These are phyloP conservation scores for Bisporella sp. DNA, from an alignment of 2,329 filamentous ascomycete species.

Conservation along the genomic window DNA sequence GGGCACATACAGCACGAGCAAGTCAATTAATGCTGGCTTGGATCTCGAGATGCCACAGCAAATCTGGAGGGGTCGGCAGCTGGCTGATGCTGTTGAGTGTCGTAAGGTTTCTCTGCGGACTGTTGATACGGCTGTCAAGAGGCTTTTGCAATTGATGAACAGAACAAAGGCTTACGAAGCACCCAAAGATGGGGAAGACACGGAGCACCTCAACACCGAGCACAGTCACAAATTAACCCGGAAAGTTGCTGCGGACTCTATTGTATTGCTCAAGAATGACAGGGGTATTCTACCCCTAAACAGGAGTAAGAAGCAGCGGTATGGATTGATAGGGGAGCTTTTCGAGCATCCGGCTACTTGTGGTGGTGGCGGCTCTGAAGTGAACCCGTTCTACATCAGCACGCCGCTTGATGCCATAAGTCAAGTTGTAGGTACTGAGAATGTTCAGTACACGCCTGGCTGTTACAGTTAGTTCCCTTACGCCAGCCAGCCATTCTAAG, in stretches of 20 bases:
- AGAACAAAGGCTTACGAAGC: neutral
- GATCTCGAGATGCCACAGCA: slow-evolving; percentile 33
- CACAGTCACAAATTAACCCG: slow-evolving; percentile 37
- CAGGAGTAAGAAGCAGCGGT: slow-evolving; percentile 22
- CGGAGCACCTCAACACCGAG: slow-evolving; percentile 7
- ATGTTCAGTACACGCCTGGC: neutral
- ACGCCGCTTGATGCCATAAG: slow-evolving; percentile 62
- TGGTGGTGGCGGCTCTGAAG: slow-evolving; percentile 56
- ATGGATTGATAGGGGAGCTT: slow-evolving; percentile 46
- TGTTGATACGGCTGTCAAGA: neutral
- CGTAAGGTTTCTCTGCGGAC: neutral
- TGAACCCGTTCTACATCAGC: slow-evolving; percentile 55
- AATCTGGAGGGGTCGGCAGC: slow-evolving; percentile 8
- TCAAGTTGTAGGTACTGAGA: slow-evolving; percentile 2
- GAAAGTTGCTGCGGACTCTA: slow-evolving; percentile 48
- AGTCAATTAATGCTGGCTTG: slow-evolving; percentile 20
- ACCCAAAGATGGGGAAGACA: neutral
- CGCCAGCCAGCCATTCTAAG: neutral
- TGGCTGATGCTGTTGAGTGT: neutral
- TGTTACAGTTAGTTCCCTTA: neutral
- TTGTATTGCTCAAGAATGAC: slow-evolving; percentile 58
- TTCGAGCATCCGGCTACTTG: slow-evolving; percentile 46
- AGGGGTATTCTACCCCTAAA: slow-evolving; percentile 43
- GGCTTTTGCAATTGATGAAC: neutral
- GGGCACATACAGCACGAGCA: slow-evolving; percentile 9